Percentiles rank a stretch among this genome's conserved stretches.
Evolutionary conservation across 2,329 filamentous ascomycete species (phyloP).

Genomic region (Xylariaceae sp.): DNA sequence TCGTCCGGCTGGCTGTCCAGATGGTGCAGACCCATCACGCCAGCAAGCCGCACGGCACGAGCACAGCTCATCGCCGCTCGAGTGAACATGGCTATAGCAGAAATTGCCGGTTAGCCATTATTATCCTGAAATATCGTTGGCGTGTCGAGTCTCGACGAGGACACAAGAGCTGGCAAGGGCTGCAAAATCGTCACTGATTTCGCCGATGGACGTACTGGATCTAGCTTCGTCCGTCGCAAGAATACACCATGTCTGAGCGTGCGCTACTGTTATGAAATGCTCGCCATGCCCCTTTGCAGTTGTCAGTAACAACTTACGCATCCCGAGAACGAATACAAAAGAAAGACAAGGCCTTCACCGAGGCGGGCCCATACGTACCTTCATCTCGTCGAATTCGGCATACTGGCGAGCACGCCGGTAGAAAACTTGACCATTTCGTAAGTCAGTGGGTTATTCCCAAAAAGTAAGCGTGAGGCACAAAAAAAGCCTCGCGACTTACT

Average conservation of each 20-base stretch:
- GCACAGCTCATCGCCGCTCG: constrained; percentile 79
- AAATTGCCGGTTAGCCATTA: background rate
- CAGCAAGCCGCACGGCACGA: constrained; percentile 58
- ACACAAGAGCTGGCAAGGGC: too few relatives aligned
- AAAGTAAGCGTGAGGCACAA: background rate
- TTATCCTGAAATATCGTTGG: background rate
- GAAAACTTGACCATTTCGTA: constrained; percentile 49
- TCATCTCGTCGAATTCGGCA: constrained; percentile 78
- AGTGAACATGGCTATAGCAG: constrained; percentile 61
- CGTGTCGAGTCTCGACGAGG: too few relatives aligned
- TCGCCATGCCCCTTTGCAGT: constrained; percentile 62
- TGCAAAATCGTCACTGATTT: too few relatives aligned
- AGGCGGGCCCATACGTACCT: constrained; percentile 38
- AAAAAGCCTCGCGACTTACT: constrained; percentile 18
- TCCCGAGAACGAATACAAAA: too few relatives aligned
- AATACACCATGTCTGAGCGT: constrained; percentile 76
- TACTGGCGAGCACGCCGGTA: constrained; percentile 57
- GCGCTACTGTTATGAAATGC: constrained; percentile 68
- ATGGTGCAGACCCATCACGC: constrained; percentile 57
- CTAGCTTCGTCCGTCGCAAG: constrained; percentile 77
- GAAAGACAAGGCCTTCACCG: background rate
- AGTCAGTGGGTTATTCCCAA: background rate
- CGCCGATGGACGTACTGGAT: constrained; percentile 39
- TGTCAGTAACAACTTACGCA: constrained; percentile 14
- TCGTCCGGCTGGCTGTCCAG: constrained; percentile 27